Percentiles rank a stretch among this genome's conserved stretches.
These are phyloP conservation scores for Colletotrichum tamarilloi DNA, from an alignment of 2,329 filamentous ascomycete species.

Conservation along the genomic window DNA sequence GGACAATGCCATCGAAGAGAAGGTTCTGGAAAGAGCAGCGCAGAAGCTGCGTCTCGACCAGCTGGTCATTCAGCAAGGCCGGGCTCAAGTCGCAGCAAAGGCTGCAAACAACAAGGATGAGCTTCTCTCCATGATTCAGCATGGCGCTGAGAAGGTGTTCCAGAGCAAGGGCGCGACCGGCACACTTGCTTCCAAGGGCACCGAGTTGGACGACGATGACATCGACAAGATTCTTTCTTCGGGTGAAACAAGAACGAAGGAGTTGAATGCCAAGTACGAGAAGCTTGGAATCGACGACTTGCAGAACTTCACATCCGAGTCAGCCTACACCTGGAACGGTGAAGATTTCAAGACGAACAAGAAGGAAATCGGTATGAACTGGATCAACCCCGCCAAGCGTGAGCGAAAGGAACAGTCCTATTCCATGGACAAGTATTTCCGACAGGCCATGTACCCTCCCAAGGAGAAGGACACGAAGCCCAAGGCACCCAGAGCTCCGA, in stretches of 20 bases:
- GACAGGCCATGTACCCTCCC: constrained; percentile 81
- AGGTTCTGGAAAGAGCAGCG: constrained; percentile 94
- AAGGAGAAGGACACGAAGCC: constrained; percentile 92
- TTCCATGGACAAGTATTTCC: constrained; percentile 99
- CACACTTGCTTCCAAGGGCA: constrained; percentile 66
- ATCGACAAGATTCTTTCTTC: constrained; percentile 89
- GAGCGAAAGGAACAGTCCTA: constrained; percentile 98
- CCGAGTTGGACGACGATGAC: constrained; percentile 83
- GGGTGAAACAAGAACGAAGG: constrained; percentile 88
- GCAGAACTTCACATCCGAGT: constrained; percentile 97
- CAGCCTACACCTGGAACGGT: constrained; percentile 98
- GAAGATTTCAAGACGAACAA: constrained; percentile 93
- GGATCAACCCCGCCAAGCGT: constrained; percentile 99
- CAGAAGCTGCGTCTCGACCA: constrained; percentile 97
- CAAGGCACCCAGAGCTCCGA: constrained; percentile 94
- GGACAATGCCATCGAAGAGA: constrained; percentile 98
- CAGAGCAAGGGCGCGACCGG: constrained; percentile 75
- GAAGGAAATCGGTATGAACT: constrained; percentile 91
- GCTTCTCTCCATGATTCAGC: constrained; percentile 96
- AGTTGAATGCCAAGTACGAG: constrained; percentile 94
- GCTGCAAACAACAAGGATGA: constrained; percentile 96
- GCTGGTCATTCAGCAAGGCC: constrained; percentile 96
- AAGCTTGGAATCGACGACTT: constrained; percentile 96
- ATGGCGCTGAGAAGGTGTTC: constrained; percentile 96
- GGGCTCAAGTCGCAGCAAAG: constrained; percentile 90